phyloP scores from a whole-genome alignment of 2,329 filamentous ascomycete species.

The Stemphylium vesicarium region DNA sequence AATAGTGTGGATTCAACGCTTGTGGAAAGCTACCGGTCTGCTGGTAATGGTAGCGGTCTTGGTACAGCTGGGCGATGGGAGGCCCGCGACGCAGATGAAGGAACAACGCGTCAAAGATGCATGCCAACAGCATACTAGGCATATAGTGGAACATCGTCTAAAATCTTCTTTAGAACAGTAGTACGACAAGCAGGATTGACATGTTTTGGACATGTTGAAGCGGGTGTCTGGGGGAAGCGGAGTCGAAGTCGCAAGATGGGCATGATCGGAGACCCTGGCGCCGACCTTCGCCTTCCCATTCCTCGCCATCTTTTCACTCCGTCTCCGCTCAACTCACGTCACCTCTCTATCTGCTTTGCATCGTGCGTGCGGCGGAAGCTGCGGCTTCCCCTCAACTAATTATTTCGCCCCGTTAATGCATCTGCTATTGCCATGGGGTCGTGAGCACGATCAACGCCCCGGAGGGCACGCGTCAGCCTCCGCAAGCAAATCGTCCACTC shows the following conservation, averaged over 20 bases:
- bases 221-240: too few relatives aligned
- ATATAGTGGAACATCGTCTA: too few relatives aligned
- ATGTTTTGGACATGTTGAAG: too few relatives aligned
- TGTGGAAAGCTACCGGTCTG: not conserved
- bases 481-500: conserved; percentile 21
- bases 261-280: too few relatives aligned
- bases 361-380: not conserved
- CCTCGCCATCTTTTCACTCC: not conserved
- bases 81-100: not conserved
- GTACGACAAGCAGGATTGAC: too few relatives aligned
- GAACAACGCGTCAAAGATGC: not conserved
- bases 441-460: conserved; percentile 9
- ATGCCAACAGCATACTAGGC: not conserved
- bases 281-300: too few relatives aligned
- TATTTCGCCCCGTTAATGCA: not conserved
- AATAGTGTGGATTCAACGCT: not conserved
- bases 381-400: not conserved
- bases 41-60: conserved; percentile 9
- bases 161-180: too few relatives aligned
- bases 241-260: too few relatives aligned
- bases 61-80: conserved; percentile 20
- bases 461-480: conserved; percentile 27
- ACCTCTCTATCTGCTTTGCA: not conserved
- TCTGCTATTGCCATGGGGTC: not conserved
- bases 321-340: not conserved